Base-by-base conservation (phyloP, 2,329 filamentous ascomycete species). In the Westerdykella aurantiaca region DNA sequence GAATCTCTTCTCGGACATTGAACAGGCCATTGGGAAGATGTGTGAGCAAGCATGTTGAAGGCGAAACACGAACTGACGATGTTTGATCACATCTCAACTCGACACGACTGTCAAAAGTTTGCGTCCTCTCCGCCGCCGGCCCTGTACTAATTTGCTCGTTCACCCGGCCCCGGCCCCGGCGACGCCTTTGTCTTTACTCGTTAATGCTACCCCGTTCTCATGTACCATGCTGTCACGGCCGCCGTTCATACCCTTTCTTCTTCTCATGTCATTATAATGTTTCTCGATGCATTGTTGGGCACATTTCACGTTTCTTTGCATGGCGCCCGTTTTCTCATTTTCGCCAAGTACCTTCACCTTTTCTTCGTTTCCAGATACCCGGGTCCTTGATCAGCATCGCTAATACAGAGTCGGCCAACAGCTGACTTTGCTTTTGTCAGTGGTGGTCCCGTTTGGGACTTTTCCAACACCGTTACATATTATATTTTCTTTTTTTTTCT, bases 21-120 rank as follows among this genome's bases (percentile, higher is more conserved):
- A 70, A 42, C 63, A 64, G 46, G 68, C 67, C 18, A 67, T 70
- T 39, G 64, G 64, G 38, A 60, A 66, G 50, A 68, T 70, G 67
- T 70, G 67, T 54, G 67, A 70, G 49, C 63, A 66, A 50, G 53
- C 63, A 18, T 67, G 61, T 55, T 68, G 46, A 56, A 52, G 21
- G 39, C 23, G 31, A 29, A 48, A 48, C 45, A 41, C 45, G 45
- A 50, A 49, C 37, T 37, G 25, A 29, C 11, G 25, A 35, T 35
- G 14, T 10, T 35, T 3, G 5, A 14, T 9, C 6, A 13, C 31
- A 13, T 34, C 13, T 34, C 12, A 34, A 34, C 13, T 34, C 14
- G 31, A 21, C 18, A 21, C 18, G 18, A 21, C 18, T 21, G 18
- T 9, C 25, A 29, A 29, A 29, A 29, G 25, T 29, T 21, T 29